Conservation (phyloP, 495 filamentous ascomycete genomes). For the Aspergillus indologenus region DNA sequence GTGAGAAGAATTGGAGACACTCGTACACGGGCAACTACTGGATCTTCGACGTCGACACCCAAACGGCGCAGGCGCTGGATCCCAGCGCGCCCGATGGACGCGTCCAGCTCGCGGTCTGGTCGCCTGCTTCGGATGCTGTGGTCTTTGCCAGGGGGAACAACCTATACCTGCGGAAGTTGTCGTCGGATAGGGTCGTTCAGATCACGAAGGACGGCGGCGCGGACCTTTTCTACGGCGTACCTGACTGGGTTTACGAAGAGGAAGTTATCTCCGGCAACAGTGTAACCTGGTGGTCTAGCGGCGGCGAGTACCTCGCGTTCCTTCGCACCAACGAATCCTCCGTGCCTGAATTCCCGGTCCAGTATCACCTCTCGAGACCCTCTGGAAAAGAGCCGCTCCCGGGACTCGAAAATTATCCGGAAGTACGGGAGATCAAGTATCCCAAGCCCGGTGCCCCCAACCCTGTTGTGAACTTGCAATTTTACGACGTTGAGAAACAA, state of each 20-base stretch:
- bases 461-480: conserved; percentile 79
- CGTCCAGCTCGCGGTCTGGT: conserved; percentile 87
- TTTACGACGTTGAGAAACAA: conserved; percentile 80
- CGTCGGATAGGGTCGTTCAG: conserved; percentile 55
- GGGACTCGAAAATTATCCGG: conserved; percentile 86
- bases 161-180: conserved; percentile 72
- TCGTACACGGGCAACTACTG: conserved; percentile 83
- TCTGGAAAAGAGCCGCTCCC: conserved; percentile 67
- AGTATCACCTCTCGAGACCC: conserved; percentile 87
- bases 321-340: conserved; percentile 86
- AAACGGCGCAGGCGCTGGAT: conserved; percentile 75
- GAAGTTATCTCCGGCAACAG: conserved; percentile 81
- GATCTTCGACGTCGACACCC: conserved; percentile 87
- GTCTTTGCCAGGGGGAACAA: conserved; percentile 88
- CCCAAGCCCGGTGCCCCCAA: conserved; percentile 95
- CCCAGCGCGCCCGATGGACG: conserved; percentile 61
- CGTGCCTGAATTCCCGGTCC: conserved; percentile 90
- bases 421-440: conserved; percentile 90
- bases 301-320: conserved; percentile 86
- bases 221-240: conserved; percentile 93
- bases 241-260: conserved; percentile 99
- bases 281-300: conserved; percentile 91
- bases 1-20: conserved; percentile 78
- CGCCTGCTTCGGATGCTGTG: conserved; percentile 78
- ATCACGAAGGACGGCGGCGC: conserved; percentile 84